phyloP scores from a whole-genome alignment of 345 rosid genomes.

The Brassica cretica region DNA sequence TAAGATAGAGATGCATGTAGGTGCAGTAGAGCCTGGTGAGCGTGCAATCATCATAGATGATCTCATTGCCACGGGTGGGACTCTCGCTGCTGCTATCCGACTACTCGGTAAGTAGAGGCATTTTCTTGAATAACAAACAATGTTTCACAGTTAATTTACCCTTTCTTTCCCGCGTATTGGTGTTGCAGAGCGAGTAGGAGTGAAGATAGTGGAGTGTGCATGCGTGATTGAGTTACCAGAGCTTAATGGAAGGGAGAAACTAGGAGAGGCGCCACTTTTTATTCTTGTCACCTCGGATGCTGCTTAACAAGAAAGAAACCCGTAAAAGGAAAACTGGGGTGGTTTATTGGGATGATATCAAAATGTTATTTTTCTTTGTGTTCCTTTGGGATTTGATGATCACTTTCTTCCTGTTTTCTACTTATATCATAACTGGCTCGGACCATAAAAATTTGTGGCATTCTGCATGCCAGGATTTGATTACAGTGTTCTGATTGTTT shows the following conservation, averaged over 20 bases:
- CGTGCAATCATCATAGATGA: constrained; percentile 86
- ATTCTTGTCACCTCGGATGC: constrained; percentile 63
- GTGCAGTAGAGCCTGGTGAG: constrained; percentile 90
- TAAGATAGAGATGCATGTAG: constrained; percentile 94
- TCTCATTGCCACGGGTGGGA: constrained; percentile 97
- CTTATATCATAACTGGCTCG: constrained; percentile 21
- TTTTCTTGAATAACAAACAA: not conserved
- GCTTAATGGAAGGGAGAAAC: constrained; percentile 78
- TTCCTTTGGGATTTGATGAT: constrained; percentile 26
- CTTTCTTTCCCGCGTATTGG: not conserved
- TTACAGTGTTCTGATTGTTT: not conserved
- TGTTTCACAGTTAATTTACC: not conserved
- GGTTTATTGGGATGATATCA: constrained; percentile 12
- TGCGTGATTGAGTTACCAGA: constrained; percentile 89
- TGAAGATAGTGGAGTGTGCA: constrained; percentile 84
- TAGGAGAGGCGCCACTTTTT: constrained; percentile 75
- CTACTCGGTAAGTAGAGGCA: constrained; percentile 69
- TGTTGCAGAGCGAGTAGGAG: constrained; percentile 78
- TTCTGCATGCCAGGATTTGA: constrained; percentile 12
- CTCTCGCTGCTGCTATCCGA: constrained; percentile 83
- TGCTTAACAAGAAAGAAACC: constrained; percentile 22
- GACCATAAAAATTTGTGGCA: not conserved
- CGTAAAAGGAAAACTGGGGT: not conserved
- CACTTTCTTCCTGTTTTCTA: constrained; percentile 19
- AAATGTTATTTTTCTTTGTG: constrained; percentile 5